phyloP scores from a whole-genome alignment of 768 basidiomycete genomes.

The Pleurotus platypus region DNA sequence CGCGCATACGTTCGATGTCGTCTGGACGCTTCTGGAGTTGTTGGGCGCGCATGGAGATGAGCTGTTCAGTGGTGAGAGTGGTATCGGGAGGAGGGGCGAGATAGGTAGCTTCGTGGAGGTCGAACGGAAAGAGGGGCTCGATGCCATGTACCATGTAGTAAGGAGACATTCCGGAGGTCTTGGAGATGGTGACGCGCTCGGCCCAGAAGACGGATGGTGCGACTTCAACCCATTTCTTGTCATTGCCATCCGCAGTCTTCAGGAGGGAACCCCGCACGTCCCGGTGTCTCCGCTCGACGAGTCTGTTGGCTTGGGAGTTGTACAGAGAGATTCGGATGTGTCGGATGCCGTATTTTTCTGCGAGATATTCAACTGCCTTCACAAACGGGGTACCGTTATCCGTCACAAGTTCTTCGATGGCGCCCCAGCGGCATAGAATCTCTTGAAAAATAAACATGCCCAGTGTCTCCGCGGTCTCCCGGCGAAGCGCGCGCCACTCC shows the following conservation, averaged over 20 bases:
- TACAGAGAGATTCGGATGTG: constrained; percentile 29
- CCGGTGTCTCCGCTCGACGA: constrained; percentile 18
- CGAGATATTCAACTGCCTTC: constrained; percentile 5
- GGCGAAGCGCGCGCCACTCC: constrained; percentile 16
- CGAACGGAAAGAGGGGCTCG: constrained; percentile 18
- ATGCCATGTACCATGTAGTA: too few species aligned
- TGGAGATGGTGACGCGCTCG: too few species aligned
- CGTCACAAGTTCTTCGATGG: constrained; percentile 26
- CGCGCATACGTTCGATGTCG: not conserved
- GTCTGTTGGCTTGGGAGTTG: constrained; percentile 31
- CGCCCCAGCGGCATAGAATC: constrained; percentile 20
- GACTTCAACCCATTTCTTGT: too few species aligned
- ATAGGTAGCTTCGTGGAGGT: constrained; percentile 19
- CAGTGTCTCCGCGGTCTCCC: constrained; percentile 17
- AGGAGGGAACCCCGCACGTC: too few species aligned
- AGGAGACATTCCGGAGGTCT: too few species aligned
- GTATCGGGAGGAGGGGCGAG: not conserved
- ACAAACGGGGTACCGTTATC: constrained; percentile 25
- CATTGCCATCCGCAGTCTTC: too few species aligned
- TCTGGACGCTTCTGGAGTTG: not conserved
- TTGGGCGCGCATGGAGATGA: not conserved
- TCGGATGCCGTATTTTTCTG: constrained; percentile 19
- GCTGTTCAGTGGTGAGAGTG: not conserved
- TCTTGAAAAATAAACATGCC: constrained; percentile 21
- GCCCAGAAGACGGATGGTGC: too few species aligned